Conservation (phyloP, 2,329 filamentous ascomycete genomes). For the Sclerotinia subarctica region DNA sequence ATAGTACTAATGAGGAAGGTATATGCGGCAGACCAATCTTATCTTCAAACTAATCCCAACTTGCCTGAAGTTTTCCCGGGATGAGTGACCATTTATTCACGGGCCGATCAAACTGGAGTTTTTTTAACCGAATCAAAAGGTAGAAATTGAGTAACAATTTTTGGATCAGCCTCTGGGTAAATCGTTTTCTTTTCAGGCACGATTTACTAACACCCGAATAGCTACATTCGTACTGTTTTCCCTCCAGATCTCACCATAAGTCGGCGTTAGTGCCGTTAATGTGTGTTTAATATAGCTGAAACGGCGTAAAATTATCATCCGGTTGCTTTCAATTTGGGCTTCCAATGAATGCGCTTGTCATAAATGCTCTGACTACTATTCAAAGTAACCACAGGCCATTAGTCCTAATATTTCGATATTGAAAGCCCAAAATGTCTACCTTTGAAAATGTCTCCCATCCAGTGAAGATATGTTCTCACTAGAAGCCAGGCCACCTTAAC, state of each 20-base stretch:
- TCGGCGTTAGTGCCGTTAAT: too few species aligned
- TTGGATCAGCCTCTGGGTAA: neutral
- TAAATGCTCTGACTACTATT: neutral
- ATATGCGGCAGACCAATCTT: neutral
- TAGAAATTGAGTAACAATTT: neutral
- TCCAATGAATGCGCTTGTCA: neutral
- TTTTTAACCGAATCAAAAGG: too few species aligned
- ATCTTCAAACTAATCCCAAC: neutral
- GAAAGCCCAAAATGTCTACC: neutral
- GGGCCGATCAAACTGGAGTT: neutral
- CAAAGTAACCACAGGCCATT: neutral
- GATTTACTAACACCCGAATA: neutral
- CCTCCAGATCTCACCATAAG: too few species aligned
- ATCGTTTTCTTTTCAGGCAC: neutral
- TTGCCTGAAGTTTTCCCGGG: neutral
- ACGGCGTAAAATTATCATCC: neutral
- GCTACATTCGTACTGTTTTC: neutral
- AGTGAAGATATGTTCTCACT: neutral
- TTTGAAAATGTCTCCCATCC: neutral
- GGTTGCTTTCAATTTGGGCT: neutral
- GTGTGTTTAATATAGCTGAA: neutral
- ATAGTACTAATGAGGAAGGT: neutral
- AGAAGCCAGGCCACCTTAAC: neutral
- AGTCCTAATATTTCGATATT: too few species aligned
- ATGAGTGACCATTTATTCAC: neutral